These are phyloP conservation scores for Leucocoprinus birnbaumii DNA, from an alignment of 768 basidiomycete genomes.

Conservation along the genomic window DNA sequence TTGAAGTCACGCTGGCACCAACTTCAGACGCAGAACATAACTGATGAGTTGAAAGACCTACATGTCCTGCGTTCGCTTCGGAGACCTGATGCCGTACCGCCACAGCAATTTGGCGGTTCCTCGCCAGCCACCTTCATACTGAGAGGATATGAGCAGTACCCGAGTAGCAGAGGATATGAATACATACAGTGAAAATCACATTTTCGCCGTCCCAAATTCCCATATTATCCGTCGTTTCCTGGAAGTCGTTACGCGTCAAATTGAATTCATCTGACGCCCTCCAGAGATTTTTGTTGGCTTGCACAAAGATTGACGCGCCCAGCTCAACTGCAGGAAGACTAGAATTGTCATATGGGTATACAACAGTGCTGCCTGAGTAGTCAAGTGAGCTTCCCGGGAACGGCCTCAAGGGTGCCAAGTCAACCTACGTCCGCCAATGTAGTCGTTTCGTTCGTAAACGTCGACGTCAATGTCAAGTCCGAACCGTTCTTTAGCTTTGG, in stretches of 20 bases:
- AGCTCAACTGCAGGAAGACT: conserved; percentile 69
- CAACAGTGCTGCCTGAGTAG: conserved; percentile 66
- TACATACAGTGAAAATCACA: conserved; percentile 61
- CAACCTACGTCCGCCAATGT: conserved; percentile 83
- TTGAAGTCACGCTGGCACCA: conserved; percentile 46
- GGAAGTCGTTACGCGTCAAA: conserved; percentile 49
- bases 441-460: conserved; percentile 73
- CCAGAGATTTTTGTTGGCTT: conserved; percentile 64
- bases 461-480: conserved; percentile 75
- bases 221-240: conserved; percentile 46
- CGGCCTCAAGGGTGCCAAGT: not conserved
- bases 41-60: conserved; percentile 23
- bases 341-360: conserved; percentile 67
- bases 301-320: conserved; percentile 86
- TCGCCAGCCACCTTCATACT: conserved; percentile 64
- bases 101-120: conserved; percentile 70
- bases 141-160: conserved; percentile 5
- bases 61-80: conserved; percentile 54
- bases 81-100: conserved; percentile 71
- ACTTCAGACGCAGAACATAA: not conserved
- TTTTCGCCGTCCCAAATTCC: conserved; percentile 85
- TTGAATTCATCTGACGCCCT: conserved; percentile 83
- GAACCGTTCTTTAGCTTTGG: conserved; percentile 69
- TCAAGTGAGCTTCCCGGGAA: not conserved
- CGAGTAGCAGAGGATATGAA: not conserved